A percentile compares a stretch with the other conserved stretches of the same genome.
Conservation (phyloP, 2,329 filamentous ascomycete genomes). For the Rutstroemia sp. region DNA sequence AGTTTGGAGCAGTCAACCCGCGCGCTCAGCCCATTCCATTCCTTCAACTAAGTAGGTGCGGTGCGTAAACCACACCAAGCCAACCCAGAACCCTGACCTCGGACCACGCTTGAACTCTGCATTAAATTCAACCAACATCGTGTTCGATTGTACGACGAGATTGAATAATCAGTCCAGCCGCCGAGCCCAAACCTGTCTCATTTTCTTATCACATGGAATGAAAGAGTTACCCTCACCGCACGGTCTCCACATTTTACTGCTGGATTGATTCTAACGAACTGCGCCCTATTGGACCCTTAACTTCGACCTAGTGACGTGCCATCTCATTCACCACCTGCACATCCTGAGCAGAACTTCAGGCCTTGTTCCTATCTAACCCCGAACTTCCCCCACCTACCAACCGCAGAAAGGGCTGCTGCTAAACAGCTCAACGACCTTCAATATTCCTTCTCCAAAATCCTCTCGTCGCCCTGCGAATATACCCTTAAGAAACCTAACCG, state of each 20-base stretch:
- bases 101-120: neutral
- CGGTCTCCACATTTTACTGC: slow-evolving; percentile 5
- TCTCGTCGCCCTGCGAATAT: slow-evolving; percentile 73
- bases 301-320: slow-evolving; percentile 8
- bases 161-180: slow-evolving; percentile 1
- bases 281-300: slow-evolving; percentile 1
- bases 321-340: slow-evolving; percentile 7
- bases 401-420: slow-evolving; percentile 56
- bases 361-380: slow-evolving; percentile 1
- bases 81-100: too few relatives aligned
- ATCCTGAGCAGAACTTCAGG: neutral
- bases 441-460: slow-evolving; percentile 70
- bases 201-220: slow-evolving; percentile 10
- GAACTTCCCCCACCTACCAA: slow-evolving; percentile 10
- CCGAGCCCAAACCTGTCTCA: slow-evolving; percentile 1
- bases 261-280: slow-evolving; percentile 1
- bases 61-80: too few relatives aligned
- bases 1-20: too few relatives aligned
- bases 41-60: neutral
- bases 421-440: slow-evolving; percentile 67
- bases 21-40: neutral
- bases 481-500: slow-evolving; percentile 68
- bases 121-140: slow-evolving; percentile 6
- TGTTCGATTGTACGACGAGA: slow-evolving; percentile 3
- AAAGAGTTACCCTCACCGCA: slow-evolving; percentile 3